Percentiles rank a stretch among this genome's conserved stretches.
Conservation (phyloP, 805 yeast species). For the Cyberlindnera xylosilytica region DNA sequence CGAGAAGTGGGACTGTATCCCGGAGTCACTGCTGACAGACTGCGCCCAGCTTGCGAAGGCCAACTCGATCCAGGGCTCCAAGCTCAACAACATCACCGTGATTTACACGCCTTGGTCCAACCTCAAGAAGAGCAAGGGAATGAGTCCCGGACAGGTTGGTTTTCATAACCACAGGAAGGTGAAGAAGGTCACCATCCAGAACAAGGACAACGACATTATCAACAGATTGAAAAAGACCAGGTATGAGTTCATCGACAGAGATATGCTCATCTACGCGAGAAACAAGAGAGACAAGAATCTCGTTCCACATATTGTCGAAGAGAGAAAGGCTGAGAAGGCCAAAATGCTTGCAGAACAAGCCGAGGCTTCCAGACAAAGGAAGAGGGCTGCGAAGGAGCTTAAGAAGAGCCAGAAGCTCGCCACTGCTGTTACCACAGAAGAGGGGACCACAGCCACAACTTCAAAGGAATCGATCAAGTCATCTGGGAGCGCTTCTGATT, state of each 20-base stretch:
- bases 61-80: conserved; percentile 73
- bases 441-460: too few relatives aligned
- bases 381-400: conserved; percentile 36
- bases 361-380: conserved; percentile 25
- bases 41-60: conserved; percentile 75
- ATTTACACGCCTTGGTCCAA: conserved; percentile 75
- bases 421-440: not conserved
- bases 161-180: conserved; percentile 59
- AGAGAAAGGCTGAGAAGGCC: conserved; percentile 20
- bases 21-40: conserved; percentile 48
- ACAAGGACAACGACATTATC: conserved; percentile 55
- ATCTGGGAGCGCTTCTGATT: too few relatives aligned
- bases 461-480: too few relatives aligned
- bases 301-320: conserved; percentile 19
- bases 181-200: conserved; percentile 48
- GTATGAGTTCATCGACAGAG: conserved; percentile 41
- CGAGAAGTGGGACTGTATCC: conserved; percentile 47
- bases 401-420: conserved; percentile 1
- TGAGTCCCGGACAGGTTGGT: conserved; percentile 79
- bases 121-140: conserved; percentile 59
- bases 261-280: conserved; percentile 32
- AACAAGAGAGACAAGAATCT: conserved; percentile 38
- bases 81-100: conserved; percentile 60
- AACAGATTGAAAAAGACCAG: conserved; percentile 66
- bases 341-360: conserved; percentile 29